Percentiles rank a stretch among this genome's conserved stretches.
Evolutionary conservation across 805 yeast species (phyloP).

Genomic region (Yarrowia yakushimensis): DNA sequence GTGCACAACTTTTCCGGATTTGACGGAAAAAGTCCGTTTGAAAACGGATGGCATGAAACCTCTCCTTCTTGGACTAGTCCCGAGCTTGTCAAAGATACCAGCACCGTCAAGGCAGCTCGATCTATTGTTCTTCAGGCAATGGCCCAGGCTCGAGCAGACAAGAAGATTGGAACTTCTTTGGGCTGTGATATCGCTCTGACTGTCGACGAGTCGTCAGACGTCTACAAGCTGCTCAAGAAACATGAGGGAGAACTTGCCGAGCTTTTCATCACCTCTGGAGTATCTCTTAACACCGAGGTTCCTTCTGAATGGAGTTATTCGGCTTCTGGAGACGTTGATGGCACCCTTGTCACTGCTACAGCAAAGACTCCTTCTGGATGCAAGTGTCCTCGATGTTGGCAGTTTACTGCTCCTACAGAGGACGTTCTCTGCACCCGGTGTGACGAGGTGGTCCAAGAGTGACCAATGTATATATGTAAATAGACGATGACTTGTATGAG

Average conservation of each 20-base stretch:
- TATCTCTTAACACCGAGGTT: constrained; percentile 39
- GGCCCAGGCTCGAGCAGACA: constrained; percentile 55
- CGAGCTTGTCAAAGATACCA: constrained; percentile 46
- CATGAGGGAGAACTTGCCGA: constrained; percentile 50
- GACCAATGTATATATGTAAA: constrained; percentile 17
- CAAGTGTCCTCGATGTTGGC: constrained; percentile 97
- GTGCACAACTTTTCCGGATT: constrained; percentile 64
- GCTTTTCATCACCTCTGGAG: constrained; percentile 62
- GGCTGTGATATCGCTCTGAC: constrained; percentile 3
- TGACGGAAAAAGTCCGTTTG: constrained; percentile 45
- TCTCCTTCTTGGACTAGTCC: constrained; percentile 41
- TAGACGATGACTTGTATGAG: too few relatives aligned
- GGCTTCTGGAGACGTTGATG: constrained; percentile 36
- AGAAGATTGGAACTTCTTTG: constrained; percentile 34
- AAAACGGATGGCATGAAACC: constrained; percentile 43
- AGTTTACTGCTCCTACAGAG: constrained; percentile 51
- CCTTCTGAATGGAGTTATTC: constrained; percentile 36
- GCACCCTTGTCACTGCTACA: constrained; percentile 36
- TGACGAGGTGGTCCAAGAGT: constrained; percentile 38
- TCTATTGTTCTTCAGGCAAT: constrained; percentile 49
- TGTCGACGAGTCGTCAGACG: neutral
- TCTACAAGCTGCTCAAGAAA: constrained; percentile 29
- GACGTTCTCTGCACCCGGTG: constrained; percentile 68
- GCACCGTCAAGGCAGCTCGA: constrained; percentile 46
- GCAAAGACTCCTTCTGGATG: constrained; percentile 47